Percentiles rank a stretch among this genome's conserved stretches.
phyloP scores from a whole-genome alignment of 2,329 filamentous ascomycete genomes.

The Botrytis hyacinthi region DNA sequence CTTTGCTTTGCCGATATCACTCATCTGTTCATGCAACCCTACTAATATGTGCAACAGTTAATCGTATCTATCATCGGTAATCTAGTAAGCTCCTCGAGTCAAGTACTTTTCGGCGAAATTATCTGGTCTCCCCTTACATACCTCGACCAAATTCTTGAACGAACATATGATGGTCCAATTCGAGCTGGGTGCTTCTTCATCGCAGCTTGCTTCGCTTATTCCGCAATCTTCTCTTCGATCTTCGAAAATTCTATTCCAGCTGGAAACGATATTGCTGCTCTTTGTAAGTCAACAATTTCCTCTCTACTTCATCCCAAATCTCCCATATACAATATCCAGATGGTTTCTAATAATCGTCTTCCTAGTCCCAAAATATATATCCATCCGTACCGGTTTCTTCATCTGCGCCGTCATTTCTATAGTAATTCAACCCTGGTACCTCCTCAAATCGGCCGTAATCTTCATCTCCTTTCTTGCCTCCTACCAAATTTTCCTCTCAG shows the following conservation, averaged over 20 bases:
- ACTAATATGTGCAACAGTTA: slow-evolving; percentile 22
- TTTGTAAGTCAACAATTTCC: slow-evolving; percentile 25
- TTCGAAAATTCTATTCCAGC: slow-evolving; percentile 46
- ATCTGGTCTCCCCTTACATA: slow-evolving; percentile 41
- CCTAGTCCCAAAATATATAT: slow-evolving; percentile 42
- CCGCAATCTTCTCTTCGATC: slow-evolving; percentile 45
- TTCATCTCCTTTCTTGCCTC: slow-evolving; percentile 44
- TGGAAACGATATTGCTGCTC: slow-evolving; percentile 42
- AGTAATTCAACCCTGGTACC: slow-evolving; percentile 43
- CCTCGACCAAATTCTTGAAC: slow-evolving; percentile 41
- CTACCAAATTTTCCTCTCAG: slow-evolving; percentile 45
- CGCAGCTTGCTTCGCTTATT: slow-evolving; percentile 44
- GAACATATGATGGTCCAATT: slow-evolving; percentile 40
- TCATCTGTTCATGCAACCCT: accelerated
- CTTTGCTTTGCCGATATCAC: not conserved
- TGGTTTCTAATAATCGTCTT: not conserved
- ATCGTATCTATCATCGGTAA: slow-evolving; percentile 44
- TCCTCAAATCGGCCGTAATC: slow-evolving; percentile 39
- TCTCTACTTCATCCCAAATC: not conserved
- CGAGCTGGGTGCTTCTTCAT: slow-evolving; percentile 45
- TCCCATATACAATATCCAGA: not conserved
- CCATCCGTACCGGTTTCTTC: slow-evolving; percentile 43
- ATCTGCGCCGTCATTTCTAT: slow-evolving; percentile 41
- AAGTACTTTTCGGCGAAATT: slow-evolving; percentile 39
- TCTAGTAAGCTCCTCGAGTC: slow-evolving; percentile 40